Base-by-base conservation (phyloP, 225 moss, liverwort and hornwort species). In the Bryum argenteum region DNA sequence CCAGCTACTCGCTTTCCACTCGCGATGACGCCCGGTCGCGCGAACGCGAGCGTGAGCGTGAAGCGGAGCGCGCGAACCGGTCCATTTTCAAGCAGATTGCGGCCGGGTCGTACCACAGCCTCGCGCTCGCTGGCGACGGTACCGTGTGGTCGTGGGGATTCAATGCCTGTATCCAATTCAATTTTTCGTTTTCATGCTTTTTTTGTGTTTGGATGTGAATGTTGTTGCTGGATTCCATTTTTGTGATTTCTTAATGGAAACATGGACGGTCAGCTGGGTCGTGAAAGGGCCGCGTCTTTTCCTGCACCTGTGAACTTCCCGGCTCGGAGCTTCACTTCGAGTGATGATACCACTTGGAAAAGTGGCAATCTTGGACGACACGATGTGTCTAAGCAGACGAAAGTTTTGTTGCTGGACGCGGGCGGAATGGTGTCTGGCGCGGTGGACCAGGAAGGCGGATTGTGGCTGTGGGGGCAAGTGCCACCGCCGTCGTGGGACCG, bases 201-300 rank as follows among this genome's bases (percentile, higher is more conserved):
- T 12, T 19, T 10, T 15, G 8, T 22, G 24, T 41, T 53, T 21
- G 41, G 26, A 24, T 41, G 11, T 22, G 53, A 62, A 8, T 41
- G 17, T 52, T 13, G 17, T 41, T n/a, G 24, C 39, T 10, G 40
- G 15, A 72, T 68, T 24, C 53, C 66, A 13, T 41, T 41, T 50
- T 60, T 76, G 78, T 19, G 54, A 66, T 74, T 73, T 64, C 88
- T 88, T 85, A 82, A 85, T 61, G 77, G 80, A 71, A 75, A 78
- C 74, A 82, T 75, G 82, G 88, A 88, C 77, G 88, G 88, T 82
- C 88, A 88, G 82, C 85, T 88, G 68, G 88, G 88, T 80, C 88
- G 85, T 50, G 82, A 80, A 48, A 82, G 75, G 54, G 82, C 82
- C 58, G 85, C 88, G 54, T 88, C 88, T n/a, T 72, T 72, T 62